These are phyloP conservation scores for Phytophthora gonapodyides DNA, from an alignment of 352 stramenopile genomes.

Conservation along the genomic window DNA sequence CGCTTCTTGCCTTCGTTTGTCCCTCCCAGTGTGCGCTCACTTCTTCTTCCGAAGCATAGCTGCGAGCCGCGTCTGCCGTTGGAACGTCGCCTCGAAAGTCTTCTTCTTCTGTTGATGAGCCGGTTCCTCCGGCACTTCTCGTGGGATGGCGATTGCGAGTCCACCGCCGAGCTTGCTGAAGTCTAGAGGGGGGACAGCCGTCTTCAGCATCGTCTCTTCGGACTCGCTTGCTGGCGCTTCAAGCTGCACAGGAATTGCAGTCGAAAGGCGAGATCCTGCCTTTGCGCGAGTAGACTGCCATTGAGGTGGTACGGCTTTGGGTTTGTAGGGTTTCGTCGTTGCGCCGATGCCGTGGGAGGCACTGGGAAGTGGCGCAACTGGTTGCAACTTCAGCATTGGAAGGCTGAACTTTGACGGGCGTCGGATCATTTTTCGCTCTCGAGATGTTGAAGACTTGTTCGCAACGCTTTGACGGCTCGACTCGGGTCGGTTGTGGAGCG, in stretches of 20 bases:
- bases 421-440: slow-evolving; percentile 15
- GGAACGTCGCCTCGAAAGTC: slow-evolving; percentile 53
- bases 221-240: slow-evolving; percentile 4
- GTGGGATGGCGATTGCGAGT: not conserved
- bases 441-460: slow-evolving; percentile 5
- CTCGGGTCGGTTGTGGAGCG: slow-evolving; percentile 17
- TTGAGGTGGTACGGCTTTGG: slow-evolving; percentile 40
- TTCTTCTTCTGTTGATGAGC: slow-evolving; percentile 41
- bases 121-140: slow-evolving; percentile 18
- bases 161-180: slow-evolving; percentile 28
- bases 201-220: slow-evolving; percentile 11
- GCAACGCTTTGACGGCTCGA: slow-evolving; percentile 15
- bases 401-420: slow-evolving; percentile 31
- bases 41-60: slow-evolving; percentile 58
- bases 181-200: slow-evolving; percentile 34
- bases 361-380: slow-evolving; percentile 23
- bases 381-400: slow-evolving; percentile 25
- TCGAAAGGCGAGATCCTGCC: slow-evolving; percentile 23
- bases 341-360: slow-evolving; percentile 10
- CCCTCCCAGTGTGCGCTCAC: slow-evolving; percentile 4
- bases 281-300: slow-evolving; percentile 67
- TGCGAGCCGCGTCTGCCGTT: slow-evolving; percentile 55
- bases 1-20: slow-evolving; percentile 9
- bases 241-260: slow-evolving; percentile 11
- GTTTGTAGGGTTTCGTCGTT: slow-evolving; percentile 9